Base-by-base conservation (phyloP, 257 asterid species). In the Primulina huaijiensis region DNA sequence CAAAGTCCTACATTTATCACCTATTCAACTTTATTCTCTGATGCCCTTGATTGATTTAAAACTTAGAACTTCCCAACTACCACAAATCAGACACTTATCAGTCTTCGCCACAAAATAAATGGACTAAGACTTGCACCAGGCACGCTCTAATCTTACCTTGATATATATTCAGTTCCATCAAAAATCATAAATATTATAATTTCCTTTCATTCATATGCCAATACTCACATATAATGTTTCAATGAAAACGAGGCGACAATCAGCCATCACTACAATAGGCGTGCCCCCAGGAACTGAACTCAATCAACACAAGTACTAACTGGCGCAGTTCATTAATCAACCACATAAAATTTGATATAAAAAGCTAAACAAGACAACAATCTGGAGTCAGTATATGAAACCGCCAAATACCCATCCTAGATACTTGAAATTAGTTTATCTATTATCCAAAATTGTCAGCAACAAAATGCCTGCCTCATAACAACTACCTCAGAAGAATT, bases 71-170 rank as follows among this genome's bases (percentile, higher is more conserved):
- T 31, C 19, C 69, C 25, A 50, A 21, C 20, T 59, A 34, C 65
- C 60, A 1, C 35, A 64, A 25, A 11, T 16, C 9, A 17, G 73
- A 71, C 56, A 72, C 65, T 64, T 31, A 46, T 62, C 53, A 56
- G 14, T 67, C 6, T 66, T 12, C 25, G 31, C 67, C 23, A 17
- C 7, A 59, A 11, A 7, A 59, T 12, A 35, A 29, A 67, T 46
- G 17, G 31, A 60, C 30, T 10, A 7, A 8, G 31, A 43, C 14
- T 38, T 34, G 52, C 71, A 64, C 16, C 17, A 9, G 50, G 53
- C n/a, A 59, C 38, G 14, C 57, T 56, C 34, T 72, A 34, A 5
- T 37, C 12, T 33, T 7, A 58, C 72, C 59, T n/a, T 56, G 29
- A 40, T 60, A 56, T 19, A 31, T 21, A 7, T 16, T 23, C 29